phyloP scores from a whole-genome alignment of 345 rosid genomes.

The Pelargonium nanum region DNA sequence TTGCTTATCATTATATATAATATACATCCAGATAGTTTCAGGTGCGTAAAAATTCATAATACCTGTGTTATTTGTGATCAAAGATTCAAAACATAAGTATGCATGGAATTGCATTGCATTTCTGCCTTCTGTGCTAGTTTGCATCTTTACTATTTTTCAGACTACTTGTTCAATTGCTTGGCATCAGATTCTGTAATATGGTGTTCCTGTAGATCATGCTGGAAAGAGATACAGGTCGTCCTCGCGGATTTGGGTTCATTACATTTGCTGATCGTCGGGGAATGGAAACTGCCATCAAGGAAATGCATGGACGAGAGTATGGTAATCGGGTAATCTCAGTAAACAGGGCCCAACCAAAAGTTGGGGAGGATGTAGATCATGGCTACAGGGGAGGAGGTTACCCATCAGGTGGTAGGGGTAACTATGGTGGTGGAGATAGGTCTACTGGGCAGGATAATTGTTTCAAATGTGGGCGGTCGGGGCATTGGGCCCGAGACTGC shows the following conservation, averaged over 20 bases:
- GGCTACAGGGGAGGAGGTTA: slow-evolving; percentile 83
- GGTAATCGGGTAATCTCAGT: slow-evolving; percentile 88
- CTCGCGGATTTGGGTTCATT: slow-evolving; percentile 95
- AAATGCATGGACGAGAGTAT: slow-evolving; percentile 90
- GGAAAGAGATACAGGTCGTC: slow-evolving; percentile 92
- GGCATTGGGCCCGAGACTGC: slow-evolving; percentile 99
- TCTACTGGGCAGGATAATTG: slow-evolving; percentile 80
- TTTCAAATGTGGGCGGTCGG: slow-evolving; percentile 86
- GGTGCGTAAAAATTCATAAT: background rate
- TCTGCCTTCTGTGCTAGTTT: background rate
- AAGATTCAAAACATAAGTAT: background rate
- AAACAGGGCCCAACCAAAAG: slow-evolving; percentile 91
- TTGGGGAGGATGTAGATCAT: slow-evolving; percentile 69
- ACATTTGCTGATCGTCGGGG: slow-evolving; percentile 86
- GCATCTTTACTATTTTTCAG: background rate
- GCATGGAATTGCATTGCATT: background rate
- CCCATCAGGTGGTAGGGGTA: slow-evolving; percentile 57
- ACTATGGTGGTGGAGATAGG: slow-evolving; percentile 61
- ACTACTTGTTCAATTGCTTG: slow-evolving; percentile 12
- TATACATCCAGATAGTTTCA: background rate
- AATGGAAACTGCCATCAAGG: slow-evolving; percentile 93
- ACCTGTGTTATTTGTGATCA: background rate
- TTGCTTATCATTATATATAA: background rate
- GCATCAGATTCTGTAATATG: slow-evolving; percentile 28
- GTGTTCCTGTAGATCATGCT: slow-evolving; percentile 66